Evolutionary conservation across 2,329 filamentous ascomycete genomes (phyloP), one percentile per base, ranked within the genome.

Genomic region (Aquanectria penicillioides): DNA sequence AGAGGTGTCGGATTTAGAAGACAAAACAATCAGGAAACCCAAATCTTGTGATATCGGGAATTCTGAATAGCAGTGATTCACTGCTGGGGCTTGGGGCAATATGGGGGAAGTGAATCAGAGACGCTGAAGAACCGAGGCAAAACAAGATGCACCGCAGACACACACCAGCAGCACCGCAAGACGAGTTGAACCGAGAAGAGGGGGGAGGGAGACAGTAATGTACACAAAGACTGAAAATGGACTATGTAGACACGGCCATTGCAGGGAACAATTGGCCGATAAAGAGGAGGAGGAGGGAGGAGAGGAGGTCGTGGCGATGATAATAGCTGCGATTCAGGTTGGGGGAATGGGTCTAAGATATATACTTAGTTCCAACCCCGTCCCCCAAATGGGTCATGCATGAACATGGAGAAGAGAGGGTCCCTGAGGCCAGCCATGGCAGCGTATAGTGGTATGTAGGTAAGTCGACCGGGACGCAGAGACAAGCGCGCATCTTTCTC

Each of bases 301-400:
- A 62, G 65, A 69, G 59, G 61, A 65, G 63, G 65, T 65, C 66
- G 63, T 66, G 61, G 60, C 67, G 59, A 71, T 67, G 68, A 66
- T 66, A 67, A 56, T 44, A 54, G 61, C 57, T 44, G 59, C 59
- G 61, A 69, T 70, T 67, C 66, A 70, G 69, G 69, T 65, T 70
- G 70, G 73, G 74, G 74, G 75, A 75, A 75, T 71, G 69, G 75
- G 73, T 73, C 74, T 75, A 74, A 74, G 77, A 81, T 82, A 82
- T 82, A 81, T 81, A 81, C 67, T 64, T 64, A 65, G 62, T 59
- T 60, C 62, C 64, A 56, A 65, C 57, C 61, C 60, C 62, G 58
- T 69, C 64, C 55, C 55, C 61, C 62, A 68, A 64, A 67, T 59
- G 64, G 69, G 64, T 70, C 70, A 73, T 75, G 74, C 73, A 76